Evolutionary conservation across 305 asterid species (phyloP), one percentile per base, ranked within the genome.

Genomic region (Striga hermonthica): DNA sequence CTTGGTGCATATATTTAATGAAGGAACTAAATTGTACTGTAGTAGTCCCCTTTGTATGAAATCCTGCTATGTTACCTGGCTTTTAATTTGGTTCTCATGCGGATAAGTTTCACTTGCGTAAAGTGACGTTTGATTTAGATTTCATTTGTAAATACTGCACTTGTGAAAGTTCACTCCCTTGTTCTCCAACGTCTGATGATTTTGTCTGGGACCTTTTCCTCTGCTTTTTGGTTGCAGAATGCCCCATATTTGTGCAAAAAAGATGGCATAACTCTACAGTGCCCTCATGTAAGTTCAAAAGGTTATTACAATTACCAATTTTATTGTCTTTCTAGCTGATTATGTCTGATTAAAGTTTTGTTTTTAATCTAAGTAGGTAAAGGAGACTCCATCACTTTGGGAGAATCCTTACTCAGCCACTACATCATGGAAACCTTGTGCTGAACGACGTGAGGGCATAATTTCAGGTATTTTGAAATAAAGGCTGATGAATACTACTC

Each of bases 361-460:
- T 39, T 10, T 72, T 66, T 44, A 3, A n/a, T 79, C 44, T 66
- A 44, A 59, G 76, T 71, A 90, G 99, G 97, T 93, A 63, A 90
- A 88, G 75, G 99, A 93, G 84, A 59, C 88, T 49, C 78, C 92
- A 37, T 90, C 97, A 52, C 85, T 93, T n/a, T 93, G 99, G 99
- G 99, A 88, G 74, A 93, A 94, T 79, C 99, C 99, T 68, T 75
- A 80, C 77, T 86, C 99, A 39, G 94, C 96, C 61, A 90, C 97
- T 62, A 93, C 95, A 56, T 94, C 97, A 7, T 94, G 99, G 99
- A 94, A 86, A 80, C 82, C 97, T 64, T 93, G 99, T 77, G 92
- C 96, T 14, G 95, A 88, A 74, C 78, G 93, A 65, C 90, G 62
- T 14, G 88, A 80, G 71, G 96, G 87, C 64, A 65, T 82, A 70